Percentiles rank a stretch among this genome's conserved stretches.
phyloP scores from a whole-genome alignment of 1,284 basidiomycete species.

The Cystobasidium sp. region DNA sequence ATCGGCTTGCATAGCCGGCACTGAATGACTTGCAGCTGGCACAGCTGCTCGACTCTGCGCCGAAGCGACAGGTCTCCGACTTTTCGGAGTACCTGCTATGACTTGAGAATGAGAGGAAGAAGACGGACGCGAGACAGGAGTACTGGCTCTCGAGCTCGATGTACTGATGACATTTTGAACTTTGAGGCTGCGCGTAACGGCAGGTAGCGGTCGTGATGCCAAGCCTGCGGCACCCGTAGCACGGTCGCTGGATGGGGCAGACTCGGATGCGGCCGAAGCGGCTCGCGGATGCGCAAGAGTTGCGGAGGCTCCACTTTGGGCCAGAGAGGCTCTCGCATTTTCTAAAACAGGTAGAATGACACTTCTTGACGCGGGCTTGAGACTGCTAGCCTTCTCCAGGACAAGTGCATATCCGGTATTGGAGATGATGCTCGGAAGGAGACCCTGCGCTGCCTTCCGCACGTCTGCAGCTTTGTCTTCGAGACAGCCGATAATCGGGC shows the following conservation, averaged over 20 bases:
- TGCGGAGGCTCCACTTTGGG: not conserved
- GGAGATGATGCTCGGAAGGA: constrained; percentile 78
- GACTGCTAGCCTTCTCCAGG: constrained; percentile 77
- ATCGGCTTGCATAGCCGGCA: too few relatives aligned
- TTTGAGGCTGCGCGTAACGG: constrained; percentile 9
- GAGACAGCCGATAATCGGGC: constrained; percentile 75
- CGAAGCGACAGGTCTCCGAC: too few relatives aligned
- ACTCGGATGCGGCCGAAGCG: constrained; percentile 49
- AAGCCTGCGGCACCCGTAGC: too few relatives aligned
- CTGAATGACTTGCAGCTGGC: too few relatives aligned
- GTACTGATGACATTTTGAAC: not conserved
- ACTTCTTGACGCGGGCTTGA: constrained; percentile 89
- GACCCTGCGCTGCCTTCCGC: constrained; percentile 82
- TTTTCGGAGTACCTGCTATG: too few relatives aligned
- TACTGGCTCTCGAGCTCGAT: not conserved
- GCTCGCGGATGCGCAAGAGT: constrained; percentile 52
- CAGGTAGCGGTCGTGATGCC: not conserved
- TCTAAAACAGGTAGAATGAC: constrained; percentile 88
- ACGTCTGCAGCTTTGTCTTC: constrained; percentile 93
- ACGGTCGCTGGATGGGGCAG: constrained; percentile 42
- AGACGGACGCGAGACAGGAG: not conserved
- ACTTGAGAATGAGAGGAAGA: not conserved
- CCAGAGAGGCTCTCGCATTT: constrained; percentile 58
- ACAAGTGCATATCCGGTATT: constrained; percentile 83
- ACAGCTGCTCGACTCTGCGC: too few relatives aligned